Evolutionary conservation across 257 asterid species (phyloP).

Genomic region (Nicotiana tabacum): DNA sequence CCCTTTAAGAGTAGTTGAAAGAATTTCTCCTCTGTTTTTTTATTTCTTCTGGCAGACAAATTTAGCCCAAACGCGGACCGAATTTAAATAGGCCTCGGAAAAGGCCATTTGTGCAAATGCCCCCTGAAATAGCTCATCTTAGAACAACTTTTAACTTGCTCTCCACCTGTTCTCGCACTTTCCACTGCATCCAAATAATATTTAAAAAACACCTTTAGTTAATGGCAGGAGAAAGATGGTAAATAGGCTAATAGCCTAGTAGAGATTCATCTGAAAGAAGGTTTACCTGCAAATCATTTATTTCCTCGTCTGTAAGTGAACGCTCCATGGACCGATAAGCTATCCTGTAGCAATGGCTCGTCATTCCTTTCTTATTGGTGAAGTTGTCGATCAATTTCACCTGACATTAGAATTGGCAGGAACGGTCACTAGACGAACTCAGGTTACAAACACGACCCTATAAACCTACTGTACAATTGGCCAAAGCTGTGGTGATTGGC

Average conservation of each 20-base stretch:
- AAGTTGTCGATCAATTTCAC: slow-evolving; percentile 75
- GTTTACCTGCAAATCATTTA: slow-evolving; percentile 85
- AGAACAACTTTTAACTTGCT: slow-evolving; percentile 75
- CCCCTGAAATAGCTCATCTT: slow-evolving; percentile 40
- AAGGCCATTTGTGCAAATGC: too few relatives aligned
- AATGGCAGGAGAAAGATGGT: neutral
- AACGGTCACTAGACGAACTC: neutral
- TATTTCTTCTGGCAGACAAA: too few relatives aligned
- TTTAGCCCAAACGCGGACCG: too few relatives aligned
- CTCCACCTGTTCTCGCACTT: slow-evolving; percentile 84
- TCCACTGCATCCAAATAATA: slow-evolving; percentile 54
- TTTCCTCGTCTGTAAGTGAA: slow-evolving; percentile 91
- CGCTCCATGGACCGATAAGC: slow-evolving; percentile 93
- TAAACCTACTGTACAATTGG: neutral
- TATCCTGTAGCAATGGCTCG: slow-evolving; percentile 85
- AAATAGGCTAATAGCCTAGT: neutral
- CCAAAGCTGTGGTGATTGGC: neutral
- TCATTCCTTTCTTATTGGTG: slow-evolving; percentile 93
- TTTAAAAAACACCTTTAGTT: neutral
- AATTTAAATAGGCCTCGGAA: too few relatives aligned
- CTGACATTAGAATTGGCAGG: slow-evolving; percentile 23
- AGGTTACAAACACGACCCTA: neutral
- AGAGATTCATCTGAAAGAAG: neutral
- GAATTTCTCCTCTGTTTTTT: too few relatives aligned
- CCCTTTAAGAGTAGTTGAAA: too few relatives aligned